A percentile compares a stretch with the other conserved stretches of the same genome.
Evolutionary conservation across 2,329 filamentous ascomycete genomes (phyloP).

Genomic region (Epichloe typhina): DNA sequence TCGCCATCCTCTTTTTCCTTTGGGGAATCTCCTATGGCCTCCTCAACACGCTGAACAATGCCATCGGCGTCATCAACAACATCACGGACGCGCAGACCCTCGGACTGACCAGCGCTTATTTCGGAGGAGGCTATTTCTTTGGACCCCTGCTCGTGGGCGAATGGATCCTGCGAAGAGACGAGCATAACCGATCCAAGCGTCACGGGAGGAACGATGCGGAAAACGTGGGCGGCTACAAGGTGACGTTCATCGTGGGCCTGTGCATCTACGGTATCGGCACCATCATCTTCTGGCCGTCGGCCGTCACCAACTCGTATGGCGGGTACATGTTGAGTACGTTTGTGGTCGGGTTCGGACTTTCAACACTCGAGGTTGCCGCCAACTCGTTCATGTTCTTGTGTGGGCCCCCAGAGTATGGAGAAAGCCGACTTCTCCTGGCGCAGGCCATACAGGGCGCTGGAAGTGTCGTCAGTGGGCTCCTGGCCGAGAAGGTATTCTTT

Average conservation of each 20-base stretch:
- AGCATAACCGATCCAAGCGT: slow-evolving; percentile 37
- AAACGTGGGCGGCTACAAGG: slow-evolving; percentile 56
- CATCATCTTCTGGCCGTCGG: slow-evolving; percentile 79
- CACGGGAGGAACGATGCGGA: slow-evolving; percentile 25
- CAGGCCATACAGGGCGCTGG: slow-evolving; percentile 68
- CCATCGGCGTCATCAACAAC: slow-evolving; percentile 48
- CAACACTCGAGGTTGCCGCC: slow-evolving; percentile 66
- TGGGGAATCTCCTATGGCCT: slow-evolving; percentile 89
- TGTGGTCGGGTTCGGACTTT: slow-evolving; percentile 64
- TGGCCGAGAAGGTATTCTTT: slow-evolving; percentile 67
- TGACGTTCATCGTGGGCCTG: slow-evolving; percentile 66
- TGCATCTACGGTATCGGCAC: slow-evolving; percentile 63
- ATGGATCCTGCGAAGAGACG: slow-evolving; percentile 56
- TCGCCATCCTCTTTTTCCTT: slow-evolving; percentile 71
- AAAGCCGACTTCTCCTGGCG: slow-evolving; percentile 61
- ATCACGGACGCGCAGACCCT: slow-evolving; percentile 51
- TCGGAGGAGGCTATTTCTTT: slow-evolving; percentile 55
- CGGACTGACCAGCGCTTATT: slow-evolving; percentile 58
- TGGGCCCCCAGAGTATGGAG: slow-evolving; percentile 58
- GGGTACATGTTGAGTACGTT: slow-evolving; percentile 66
- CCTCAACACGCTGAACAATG: slow-evolving; percentile 65
- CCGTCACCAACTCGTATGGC: slow-evolving; percentile 58
- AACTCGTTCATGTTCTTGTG: slow-evolving; percentile 64
- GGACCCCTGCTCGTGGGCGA: slow-evolving; percentile 57
- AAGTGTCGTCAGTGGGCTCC: slow-evolving; percentile 55